Percentiles rank a stretch among this genome's conserved stretches.
These are phyloP conservation scores for Phytopythium delawarense DNA, from an alignment of 352 stramenopile genomes.

Conservation along the genomic window DNA sequence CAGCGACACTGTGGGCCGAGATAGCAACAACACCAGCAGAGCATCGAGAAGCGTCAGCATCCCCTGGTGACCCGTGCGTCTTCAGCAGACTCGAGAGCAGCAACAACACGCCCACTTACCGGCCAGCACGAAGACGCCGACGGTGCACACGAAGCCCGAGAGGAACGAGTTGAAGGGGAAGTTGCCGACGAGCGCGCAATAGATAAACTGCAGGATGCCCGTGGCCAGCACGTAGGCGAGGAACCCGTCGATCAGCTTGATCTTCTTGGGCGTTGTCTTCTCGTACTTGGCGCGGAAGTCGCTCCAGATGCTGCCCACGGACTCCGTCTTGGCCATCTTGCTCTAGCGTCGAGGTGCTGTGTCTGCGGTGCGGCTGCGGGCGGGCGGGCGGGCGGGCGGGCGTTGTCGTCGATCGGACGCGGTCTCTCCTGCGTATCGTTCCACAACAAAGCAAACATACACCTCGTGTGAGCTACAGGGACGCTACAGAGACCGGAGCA, in stretches of 20 bases:
- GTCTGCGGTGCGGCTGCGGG: not conserved
- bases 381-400: not conserved
- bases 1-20: constrained; percentile 63
- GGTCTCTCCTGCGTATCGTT: not conserved
- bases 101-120: constrained; percentile 30
- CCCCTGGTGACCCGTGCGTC: not conserved
- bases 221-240: constrained; percentile 87
- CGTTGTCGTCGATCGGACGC: not conserved
- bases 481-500: not conserved
- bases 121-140: constrained; percentile 88
- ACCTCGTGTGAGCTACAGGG: not conserved
- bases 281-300: constrained; percentile 75
- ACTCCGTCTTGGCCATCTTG: constrained; percentile 33
- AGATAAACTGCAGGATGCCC: constrained; percentile 89
- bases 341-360: constrained; percentile 10
- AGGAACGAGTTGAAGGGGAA: constrained; percentile 94
- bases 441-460: not conserved
- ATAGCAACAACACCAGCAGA: not conserved
- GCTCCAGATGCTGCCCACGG: constrained; percentile 46
- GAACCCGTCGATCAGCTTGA: constrained; percentile 90
- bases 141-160: constrained; percentile 86
- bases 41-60: not conserved
- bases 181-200: constrained; percentile 86
- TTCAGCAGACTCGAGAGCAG: not conserved
- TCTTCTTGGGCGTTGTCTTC: constrained; percentile 84